A percentile compares a stretch with the other conserved stretches of the same genome.
Conservation (phyloP, 805 yeast genomes). For the Saccharomycopsis fodiens region DNA sequence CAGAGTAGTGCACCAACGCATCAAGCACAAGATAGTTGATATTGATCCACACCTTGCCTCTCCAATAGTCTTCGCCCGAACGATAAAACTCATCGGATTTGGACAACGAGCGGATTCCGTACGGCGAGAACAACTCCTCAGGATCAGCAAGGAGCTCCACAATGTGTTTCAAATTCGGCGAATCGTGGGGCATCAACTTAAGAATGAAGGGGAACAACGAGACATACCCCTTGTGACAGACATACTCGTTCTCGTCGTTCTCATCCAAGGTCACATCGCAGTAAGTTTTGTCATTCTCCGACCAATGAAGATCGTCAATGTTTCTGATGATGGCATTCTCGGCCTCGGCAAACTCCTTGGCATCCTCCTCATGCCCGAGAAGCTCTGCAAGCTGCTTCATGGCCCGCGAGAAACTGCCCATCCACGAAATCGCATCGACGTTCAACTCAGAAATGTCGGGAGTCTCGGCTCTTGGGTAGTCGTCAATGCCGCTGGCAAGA, state of each 20-base stretch:
- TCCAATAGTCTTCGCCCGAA: slow-evolving; percentile 89
- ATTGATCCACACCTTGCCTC: slow-evolving; percentile 90
- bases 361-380: slow-evolving; percentile 54
- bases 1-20: slow-evolving; percentile 50
- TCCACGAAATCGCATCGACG: slow-evolving; percentile 87
- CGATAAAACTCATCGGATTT: slow-evolving; percentile 50
- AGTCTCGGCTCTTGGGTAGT: slow-evolving; percentile 77
- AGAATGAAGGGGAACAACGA: slow-evolving; percentile 79
- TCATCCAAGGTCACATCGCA: slow-evolving; percentile 81
- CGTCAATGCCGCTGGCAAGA: slow-evolving; percentile 90
- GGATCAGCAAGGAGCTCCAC: slow-evolving; percentile 60
- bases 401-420: slow-evolving; percentile 84
- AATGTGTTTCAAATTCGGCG: slow-evolving; percentile 32
- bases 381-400: slow-evolving; percentile 65
- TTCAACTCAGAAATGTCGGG: slow-evolving; percentile 87
- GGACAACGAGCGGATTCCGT: slow-evolving; percentile 77
- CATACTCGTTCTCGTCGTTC: slow-evolving; percentile 55
- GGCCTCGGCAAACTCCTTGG: slow-evolving; percentile 40
- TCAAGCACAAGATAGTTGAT: slow-evolving; percentile 80
- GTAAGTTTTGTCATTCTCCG: slow-evolving; percentile 51
- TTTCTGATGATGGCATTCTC: slow-evolving; percentile 53
- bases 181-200: slow-evolving; percentile 47
- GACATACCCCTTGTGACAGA: slow-evolving; percentile 88
- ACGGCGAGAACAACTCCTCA: slow-evolving; percentile 65
- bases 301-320: slow-evolving; percentile 77